Conservation (phyloP, 352 stramenopile species). For the Poterioochromonas sp. region DNA sequence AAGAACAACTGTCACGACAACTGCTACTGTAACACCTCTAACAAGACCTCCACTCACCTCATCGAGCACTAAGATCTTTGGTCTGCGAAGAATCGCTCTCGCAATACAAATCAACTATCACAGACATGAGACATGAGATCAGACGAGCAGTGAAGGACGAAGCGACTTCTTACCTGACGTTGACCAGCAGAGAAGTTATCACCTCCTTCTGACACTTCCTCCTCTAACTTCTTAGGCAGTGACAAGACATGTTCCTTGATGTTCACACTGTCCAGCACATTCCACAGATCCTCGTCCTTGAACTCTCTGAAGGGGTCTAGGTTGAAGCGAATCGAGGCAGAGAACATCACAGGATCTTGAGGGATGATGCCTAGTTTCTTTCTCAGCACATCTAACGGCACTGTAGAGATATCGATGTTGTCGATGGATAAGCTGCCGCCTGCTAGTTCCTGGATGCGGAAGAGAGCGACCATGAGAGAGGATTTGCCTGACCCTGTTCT, state of each 20-base stretch:
- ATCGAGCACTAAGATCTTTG: not conserved
- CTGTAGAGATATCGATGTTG: slow-evolving; percentile 61
- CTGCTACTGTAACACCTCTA: too few species aligned
- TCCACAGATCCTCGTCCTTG: slow-evolving; percentile 63
- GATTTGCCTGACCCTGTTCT: slow-evolving; percentile 55
- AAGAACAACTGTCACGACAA: too few species aligned
- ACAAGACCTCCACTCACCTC: too few species aligned
- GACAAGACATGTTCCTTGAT: not conserved
- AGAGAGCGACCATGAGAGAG: slow-evolving; percentile 66
- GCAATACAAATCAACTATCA: slow-evolving; percentile 88
- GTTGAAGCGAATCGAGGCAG: slow-evolving; percentile 68
- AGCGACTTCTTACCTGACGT: too few species aligned
- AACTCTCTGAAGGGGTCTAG: slow-evolving; percentile 65
- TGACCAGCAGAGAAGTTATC: slow-evolving; percentile 86
- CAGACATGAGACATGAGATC: too few species aligned
- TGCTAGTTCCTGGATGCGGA: slow-evolving; percentile 59
- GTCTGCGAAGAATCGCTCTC: slow-evolving; percentile 74
- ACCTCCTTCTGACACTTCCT: slow-evolving; percentile 68
- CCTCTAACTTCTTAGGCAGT: slow-evolving; percentile 46
- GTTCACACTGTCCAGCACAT: slow-evolving; percentile 51
- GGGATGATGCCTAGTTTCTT: slow-evolving; percentile 77
- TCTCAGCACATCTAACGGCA: slow-evolving; percentile 44
- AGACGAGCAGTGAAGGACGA: too few species aligned
- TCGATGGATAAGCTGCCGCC: slow-evolving; percentile 71
- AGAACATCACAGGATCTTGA: slow-evolving; percentile 82